These are phyloP conservation scores for Beta vulgaris DNA, from an alignment of 148 eudicot genomes.

Conservation along the genomic window DNA sequence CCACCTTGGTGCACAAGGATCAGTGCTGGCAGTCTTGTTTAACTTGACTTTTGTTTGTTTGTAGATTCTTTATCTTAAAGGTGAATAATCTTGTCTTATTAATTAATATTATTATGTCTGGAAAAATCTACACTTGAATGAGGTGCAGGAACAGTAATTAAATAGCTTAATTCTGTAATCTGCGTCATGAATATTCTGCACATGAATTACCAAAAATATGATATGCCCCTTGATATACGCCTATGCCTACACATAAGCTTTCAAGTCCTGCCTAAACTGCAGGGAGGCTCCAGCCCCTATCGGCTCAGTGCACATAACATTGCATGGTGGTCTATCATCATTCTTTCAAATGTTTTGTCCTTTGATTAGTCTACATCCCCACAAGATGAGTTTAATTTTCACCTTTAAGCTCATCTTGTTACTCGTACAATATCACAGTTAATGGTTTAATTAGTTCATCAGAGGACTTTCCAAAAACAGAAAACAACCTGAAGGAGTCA, in stretches of 20 bases:
- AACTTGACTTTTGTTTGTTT: background rate
- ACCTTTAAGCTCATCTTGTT: background rate
- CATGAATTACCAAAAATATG: background rate
- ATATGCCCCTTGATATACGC: background rate
- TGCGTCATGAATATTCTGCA: background rate
- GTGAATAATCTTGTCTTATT: background rate
- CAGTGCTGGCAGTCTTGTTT: background rate
- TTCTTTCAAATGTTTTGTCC: background rate
- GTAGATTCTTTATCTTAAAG: background rate
- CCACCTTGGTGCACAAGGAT: background rate
- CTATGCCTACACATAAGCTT: background rate
- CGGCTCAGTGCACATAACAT: background rate
- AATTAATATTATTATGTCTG: background rate
- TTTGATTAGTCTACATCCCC: background rate
- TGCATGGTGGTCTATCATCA: background rate
- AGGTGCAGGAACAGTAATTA: background rate
- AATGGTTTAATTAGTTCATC: background rate
- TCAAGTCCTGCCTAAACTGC: background rate
- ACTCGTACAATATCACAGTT: background rate
- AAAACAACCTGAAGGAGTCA: constrained; percentile 3
- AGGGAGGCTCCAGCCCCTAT: background rate
- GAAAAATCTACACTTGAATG: background rate
- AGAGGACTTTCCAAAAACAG: background rate
- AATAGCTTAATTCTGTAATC: background rate
- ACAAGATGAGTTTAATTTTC: background rate